Conservation (phyloP, 2,329 filamentous ascomycete species). For the Xylaria hypoxylon region DNA sequence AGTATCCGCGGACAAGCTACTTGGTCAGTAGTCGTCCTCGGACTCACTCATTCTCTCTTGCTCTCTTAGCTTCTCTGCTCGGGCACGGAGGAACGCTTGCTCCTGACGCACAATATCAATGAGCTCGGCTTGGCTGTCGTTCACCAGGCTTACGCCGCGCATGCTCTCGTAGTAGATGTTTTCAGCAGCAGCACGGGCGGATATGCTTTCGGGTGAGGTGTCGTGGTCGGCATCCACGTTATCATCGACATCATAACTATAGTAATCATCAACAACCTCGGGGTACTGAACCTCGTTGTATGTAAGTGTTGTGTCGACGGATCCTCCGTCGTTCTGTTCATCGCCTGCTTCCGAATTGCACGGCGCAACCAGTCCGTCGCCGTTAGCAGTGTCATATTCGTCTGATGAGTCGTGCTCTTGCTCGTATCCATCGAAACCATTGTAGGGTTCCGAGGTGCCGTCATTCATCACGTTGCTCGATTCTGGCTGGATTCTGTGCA, state of each 20-base stretch:
- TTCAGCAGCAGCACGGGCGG: slow-evolving; percentile 1
- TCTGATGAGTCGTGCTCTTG: neutral
- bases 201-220: neutral
- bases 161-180: slow-evolving; percentile 1
- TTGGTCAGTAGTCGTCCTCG: neutral
- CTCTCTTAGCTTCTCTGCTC: neutral
- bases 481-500: neutral
- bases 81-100: neutral
- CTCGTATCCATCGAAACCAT: neutral
- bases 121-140: slow-evolving; percentile 21
- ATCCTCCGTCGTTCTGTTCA: too few relatives aligned
- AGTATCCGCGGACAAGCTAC: neutral
- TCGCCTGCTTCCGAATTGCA: neutral
- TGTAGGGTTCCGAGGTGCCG: neutral
- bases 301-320: too few relatives aligned
- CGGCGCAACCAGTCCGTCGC: neutral
- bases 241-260: neutral
- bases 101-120: slow-evolving; percentile 12
- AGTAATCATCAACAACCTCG: slow-evolving; percentile 4
- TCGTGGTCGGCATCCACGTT: neutral
- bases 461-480: neutral
- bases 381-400: neutral
- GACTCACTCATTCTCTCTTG: neutral
- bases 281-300: neutral
- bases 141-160: neutral